Percentiles rank a stretch among this genome's conserved stretches.
phyloP scores from a whole-genome alignment of 768 basidiomycete genomes.

The Suillus americanus region DNA sequence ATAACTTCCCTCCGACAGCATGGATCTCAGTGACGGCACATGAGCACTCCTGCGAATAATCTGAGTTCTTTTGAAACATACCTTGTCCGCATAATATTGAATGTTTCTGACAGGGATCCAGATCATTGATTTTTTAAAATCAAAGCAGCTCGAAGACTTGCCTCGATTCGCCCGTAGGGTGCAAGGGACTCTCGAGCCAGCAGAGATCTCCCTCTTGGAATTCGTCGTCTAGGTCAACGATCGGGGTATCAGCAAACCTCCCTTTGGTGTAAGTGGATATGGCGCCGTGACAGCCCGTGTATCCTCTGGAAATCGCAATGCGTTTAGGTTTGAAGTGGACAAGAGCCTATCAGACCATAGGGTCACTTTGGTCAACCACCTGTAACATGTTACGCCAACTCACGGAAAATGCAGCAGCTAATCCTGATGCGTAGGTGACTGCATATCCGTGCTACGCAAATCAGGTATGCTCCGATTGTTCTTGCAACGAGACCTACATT shows the following conservation, averaged over 20 bases:
- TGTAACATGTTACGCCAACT: constrained; percentile 19
- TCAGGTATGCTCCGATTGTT: constrained; percentile 2
- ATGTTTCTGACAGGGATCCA: constrained; percentile 56
- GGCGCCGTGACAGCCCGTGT: constrained; percentile 68
- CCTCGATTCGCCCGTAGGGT: constrained; percentile 83
- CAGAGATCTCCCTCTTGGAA: constrained; percentile 72
- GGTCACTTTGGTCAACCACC: not conserved
- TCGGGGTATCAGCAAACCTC: constrained; percentile 18
- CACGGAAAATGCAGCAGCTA: constrained; percentile 74
- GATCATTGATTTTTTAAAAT: not conserved
- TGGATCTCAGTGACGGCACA: constrained; percentile 48
- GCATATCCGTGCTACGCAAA: constrained; percentile 63
- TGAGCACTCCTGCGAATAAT: not conserved
- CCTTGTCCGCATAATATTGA: constrained; percentile 78
- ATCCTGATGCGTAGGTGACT: constrained; percentile 75
- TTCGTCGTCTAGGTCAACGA: constrained; percentile 76
- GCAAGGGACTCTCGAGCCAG: constrained; percentile 88
- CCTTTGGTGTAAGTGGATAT: constrained; percentile 64
- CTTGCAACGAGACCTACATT: constrained; percentile 40
- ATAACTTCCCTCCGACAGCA: constrained; percentile 65
- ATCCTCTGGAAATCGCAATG: constrained; percentile 75
- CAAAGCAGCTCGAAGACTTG: constrained; percentile 23
- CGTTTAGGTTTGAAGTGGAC: constrained; percentile 71
- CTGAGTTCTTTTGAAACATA: constrained; percentile 17
- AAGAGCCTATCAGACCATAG: constrained; percentile 48